Evolutionary conservation across 2,329 filamentous ascomycete genomes (phyloP).

Genomic region (Rachicladosporium sp.): DNA sequence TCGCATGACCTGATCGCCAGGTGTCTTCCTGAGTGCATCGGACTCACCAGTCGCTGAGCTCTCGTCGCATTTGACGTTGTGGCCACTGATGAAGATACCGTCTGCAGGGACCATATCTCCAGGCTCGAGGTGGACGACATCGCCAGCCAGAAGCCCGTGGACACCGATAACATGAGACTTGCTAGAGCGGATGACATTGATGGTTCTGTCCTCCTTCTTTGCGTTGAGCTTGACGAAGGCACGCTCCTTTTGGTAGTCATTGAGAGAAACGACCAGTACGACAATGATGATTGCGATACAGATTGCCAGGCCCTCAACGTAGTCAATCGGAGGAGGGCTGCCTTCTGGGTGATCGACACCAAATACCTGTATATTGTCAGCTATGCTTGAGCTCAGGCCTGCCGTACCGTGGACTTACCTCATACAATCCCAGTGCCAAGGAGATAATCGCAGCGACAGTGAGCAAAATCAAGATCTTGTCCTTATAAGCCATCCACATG

Average conservation of each 20-base stretch:
- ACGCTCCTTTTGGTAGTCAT: conserved; percentile 72
- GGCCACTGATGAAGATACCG: conserved; percentile 56
- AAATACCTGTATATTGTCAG: conserved; percentile 5
- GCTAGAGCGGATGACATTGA: conserved; percentile 65
- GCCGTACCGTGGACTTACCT: conserved; percentile 22
- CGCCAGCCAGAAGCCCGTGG: conserved; percentile 59
- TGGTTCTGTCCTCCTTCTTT: conserved; percentile 63
- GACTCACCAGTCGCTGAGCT: conserved; percentile 68
- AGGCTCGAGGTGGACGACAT: conserved; percentile 60
- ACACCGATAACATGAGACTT: conserved; percentile 57
- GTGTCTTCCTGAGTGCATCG: conserved; percentile 55
- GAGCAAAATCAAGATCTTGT: conserved; percentile 63
- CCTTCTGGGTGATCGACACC: conserved; percentile 42
- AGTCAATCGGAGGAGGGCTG: conserved; percentile 55
- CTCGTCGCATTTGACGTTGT: conserved; percentile 60
- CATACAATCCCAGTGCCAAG: conserved; percentile 61
- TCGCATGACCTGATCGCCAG: conserved; percentile 52
- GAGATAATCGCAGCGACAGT: conserved; percentile 60
- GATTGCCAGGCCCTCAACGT: conserved; percentile 73
- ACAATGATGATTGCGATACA: conserved; percentile 68
- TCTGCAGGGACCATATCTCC: conserved; percentile 62
- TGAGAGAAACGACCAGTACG: conserved; percentile 60
- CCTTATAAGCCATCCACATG: conserved; percentile 73
- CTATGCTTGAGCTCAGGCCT: too few relatives aligned
- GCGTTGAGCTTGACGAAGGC: conserved; percentile 71